A percentile compares a stretch with the other conserved stretches of the same genome.
Conservation (phyloP, 2,329 filamentous ascomycete genomes). For the Cadophora malorum region DNA sequence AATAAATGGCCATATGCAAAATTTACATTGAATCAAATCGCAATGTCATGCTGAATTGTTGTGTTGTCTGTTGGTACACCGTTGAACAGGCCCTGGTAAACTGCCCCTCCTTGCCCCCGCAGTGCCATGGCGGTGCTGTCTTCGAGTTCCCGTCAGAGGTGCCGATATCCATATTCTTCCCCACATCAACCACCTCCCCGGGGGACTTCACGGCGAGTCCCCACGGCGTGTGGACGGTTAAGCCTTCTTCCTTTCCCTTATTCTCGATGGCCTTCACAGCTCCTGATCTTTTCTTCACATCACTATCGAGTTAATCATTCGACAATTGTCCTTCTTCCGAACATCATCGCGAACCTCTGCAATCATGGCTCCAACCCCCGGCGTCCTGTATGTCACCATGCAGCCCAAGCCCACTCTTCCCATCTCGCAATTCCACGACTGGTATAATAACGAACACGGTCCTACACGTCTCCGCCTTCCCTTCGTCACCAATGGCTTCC, state of each 20-base stretch:
- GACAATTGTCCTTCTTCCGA: background rate
- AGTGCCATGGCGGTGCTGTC: background rate
- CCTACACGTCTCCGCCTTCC: slow-evolving; percentile 79
- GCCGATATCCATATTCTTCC: slow-evolving; percentile 6
- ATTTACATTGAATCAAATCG: background rate
- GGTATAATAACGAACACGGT: slow-evolving; percentile 95
- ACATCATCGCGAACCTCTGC: background rate
- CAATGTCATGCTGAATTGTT: background rate
- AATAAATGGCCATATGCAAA: too few relatives aligned
- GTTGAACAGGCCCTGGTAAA: background rate
- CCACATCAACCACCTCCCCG: background rate
- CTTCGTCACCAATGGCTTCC: slow-evolving; percentile 77
- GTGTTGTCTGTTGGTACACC: background rate
- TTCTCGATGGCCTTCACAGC: background rate
- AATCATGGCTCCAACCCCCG: slow-evolving; percentile 50
- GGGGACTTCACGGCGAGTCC: background rate
- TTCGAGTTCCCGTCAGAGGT: slow-evolving; percentile 6
- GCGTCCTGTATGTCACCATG: slow-evolving; percentile 87
- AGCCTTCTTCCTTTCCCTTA: slow-evolving; percentile 2
- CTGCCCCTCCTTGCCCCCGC: slow-evolving; percentile 14
- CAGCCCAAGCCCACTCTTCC: slow-evolving; percentile 70
- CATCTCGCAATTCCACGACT: slow-evolving; percentile 79
- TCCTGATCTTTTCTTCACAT: background rate
- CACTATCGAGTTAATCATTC: background rate
- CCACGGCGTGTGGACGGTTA: slow-evolving; percentile 1